Percentiles rank a stretch among this genome's conserved stretches.
These are phyloP conservation scores for Berberis vulgaris DNA, from an alignment of 164 flowering plant species.

Conservation along the genomic window DNA sequence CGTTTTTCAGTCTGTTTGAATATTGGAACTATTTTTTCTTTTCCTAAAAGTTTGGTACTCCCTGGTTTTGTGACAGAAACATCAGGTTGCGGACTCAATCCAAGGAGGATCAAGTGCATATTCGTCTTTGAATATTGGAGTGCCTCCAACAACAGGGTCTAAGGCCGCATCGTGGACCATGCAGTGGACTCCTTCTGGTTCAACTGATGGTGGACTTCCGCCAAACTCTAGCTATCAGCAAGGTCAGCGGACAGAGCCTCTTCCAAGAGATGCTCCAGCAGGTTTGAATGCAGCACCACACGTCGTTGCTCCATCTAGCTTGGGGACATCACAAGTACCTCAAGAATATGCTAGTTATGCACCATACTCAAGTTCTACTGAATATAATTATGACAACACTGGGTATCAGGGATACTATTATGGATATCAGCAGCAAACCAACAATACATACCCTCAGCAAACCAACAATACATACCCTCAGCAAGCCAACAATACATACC, in stretches of 20 bases:
- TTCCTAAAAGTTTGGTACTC: too few species aligned
- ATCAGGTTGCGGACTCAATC: slow-evolving; percentile 29
- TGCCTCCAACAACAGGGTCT: slow-evolving; percentile 16
- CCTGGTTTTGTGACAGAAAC: too few species aligned
- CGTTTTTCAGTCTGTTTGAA: too few species aligned
- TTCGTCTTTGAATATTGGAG: slow-evolving; percentile 13
- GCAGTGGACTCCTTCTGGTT: slow-evolving; percentile 31
- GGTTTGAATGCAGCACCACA: slow-evolving; percentile 29
- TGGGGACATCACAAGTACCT: slow-evolving; percentile 40
- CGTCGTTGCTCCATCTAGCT: slow-evolving; percentile 35
- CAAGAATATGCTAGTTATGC: slow-evolving; percentile 55
- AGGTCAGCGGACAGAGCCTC: slow-evolving; percentile 39
- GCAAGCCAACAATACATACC: slow-evolving; percentile 37
- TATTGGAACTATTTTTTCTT: too few species aligned
- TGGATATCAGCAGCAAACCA: slow-evolving; percentile 64
- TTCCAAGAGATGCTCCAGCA: slow-evolving; percentile 35
- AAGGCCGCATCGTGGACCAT: slow-evolving; percentile 35
- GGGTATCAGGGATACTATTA: slow-evolving; percentile 63
- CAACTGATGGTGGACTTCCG: slow-evolving; percentile 37
- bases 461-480: too few species aligned
- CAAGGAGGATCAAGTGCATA: slow-evolving; percentile 41
- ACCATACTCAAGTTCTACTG: slow-evolving; percentile 46
- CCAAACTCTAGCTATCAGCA: slow-evolving; percentile 38
- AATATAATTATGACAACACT: slow-evolving; percentile 53
- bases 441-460: too few species aligned